Base-by-base conservation (phyloP, 331 rosid species). In the Pyrus hybrid region DNA sequence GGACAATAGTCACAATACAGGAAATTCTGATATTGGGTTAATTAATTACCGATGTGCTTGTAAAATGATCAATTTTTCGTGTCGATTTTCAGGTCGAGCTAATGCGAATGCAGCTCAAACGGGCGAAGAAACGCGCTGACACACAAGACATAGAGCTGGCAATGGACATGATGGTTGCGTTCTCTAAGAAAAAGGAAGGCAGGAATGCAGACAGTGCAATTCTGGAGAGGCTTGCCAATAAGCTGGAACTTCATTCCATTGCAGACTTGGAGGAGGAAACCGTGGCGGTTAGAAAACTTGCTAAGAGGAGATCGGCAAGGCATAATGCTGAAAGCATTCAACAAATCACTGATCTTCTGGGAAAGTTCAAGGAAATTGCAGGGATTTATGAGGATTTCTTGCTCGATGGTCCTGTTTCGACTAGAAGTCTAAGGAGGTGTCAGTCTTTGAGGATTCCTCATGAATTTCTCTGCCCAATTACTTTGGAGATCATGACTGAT, bases 71-170 rank as follows among this genome's bases (percentile, higher is more conserved):
- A 41, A 41, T 26, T 41, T 41, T 41, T 41, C 47, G 14, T 41
- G 43, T 54, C 25, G 17, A n/a, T 69, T 63, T 29, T 56, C 80
- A 85, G 88, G 86, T 85, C 53, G 84, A 85, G 80, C 82, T 85
- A 25, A 85, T 80, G 88, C 77, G 70, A 41, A 79, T 45, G 35
- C 88, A 85, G 73, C 86, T 85, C 32, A 74, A 70, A 64, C 76
- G 86, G 25, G 88, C 86, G 1, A 77, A 77, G 51, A 76, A 75
- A 56, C 60, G 88, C 18, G 69, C 81, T 29, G 86, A 85, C 37
- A 76, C 88, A 2, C 88, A 85, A 73, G 88, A 85, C 71, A 85
- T 85, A 68, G 88, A 85, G 73, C 80, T 85, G 67, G 88, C 88
- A 77, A 82, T 85, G 86, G 88, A 85, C 58, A 57, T 85, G 83